Conservation (phyloP, 139 green algal genomes). For the Mychonastes homosphaera region DNA sequence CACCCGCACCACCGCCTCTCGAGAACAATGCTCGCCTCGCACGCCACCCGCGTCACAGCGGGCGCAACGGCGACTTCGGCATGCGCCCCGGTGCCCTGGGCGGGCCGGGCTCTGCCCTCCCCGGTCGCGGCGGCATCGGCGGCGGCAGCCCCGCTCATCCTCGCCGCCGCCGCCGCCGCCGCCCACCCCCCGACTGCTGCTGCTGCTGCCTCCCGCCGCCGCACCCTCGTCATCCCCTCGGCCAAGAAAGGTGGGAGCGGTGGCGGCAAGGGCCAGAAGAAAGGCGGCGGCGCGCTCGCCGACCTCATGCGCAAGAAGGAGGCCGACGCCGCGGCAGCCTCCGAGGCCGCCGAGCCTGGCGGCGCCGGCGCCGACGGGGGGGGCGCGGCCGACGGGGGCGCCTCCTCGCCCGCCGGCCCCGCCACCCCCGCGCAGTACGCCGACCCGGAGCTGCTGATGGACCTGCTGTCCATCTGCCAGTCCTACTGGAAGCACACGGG, state of each 20-base stretch:
- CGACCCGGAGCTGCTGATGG: constrained; percentile 14
- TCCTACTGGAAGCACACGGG: constrained; percentile 10
- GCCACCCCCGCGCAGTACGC: neutral
- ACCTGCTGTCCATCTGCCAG: constrained; percentile 13
- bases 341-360: neutral
- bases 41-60: too few relatives aligned
- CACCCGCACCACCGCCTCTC: too few relatives aligned
- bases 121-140: too few relatives aligned
- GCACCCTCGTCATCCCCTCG: neutral
- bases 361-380: neutral
- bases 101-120: too few relatives aligned
- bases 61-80: too few relatives aligned
- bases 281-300: constrained; percentile 17
- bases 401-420: neutral
- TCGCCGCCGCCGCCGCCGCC: too few relatives aligned
- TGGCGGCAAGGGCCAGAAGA: constrained; percentile 10
- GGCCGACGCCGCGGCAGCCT: neutral
- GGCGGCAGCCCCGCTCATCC: too few relatives aligned
- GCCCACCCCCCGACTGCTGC: too few relatives aligned
- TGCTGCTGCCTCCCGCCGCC: neutral
- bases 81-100: too few relatives aligned
- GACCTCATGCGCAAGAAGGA: constrained; percentile 27
- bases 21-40: too few relatives aligned
- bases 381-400: neutral
- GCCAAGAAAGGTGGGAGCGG: neutral